These are phyloP conservation scores for Panicum virgatum DNA, from an alignment of 202 grass and related monocot species.

Conservation along the genomic window DNA sequence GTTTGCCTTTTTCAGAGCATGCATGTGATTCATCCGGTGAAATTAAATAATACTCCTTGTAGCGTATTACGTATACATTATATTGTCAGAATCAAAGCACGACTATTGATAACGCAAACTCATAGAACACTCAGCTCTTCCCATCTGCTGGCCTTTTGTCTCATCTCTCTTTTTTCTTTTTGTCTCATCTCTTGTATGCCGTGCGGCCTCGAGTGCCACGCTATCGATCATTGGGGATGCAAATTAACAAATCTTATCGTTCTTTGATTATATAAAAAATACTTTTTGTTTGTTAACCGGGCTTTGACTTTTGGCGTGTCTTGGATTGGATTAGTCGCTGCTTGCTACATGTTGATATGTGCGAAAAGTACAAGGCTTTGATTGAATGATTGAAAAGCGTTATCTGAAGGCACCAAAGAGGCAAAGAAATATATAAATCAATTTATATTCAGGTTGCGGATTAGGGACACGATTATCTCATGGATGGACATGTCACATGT, in stretches of 20 bases:
- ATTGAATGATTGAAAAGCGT: not conserved
- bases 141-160: no score
- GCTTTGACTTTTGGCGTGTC: not conserved
- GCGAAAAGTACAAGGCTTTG: slow-evolving; percentile 10
- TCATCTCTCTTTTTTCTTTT: no score
- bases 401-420: not conserved
- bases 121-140: not conserved
- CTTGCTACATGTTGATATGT: not conserved
- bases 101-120: not conserved
- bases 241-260: not conserved
- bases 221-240: not conserved
- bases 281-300: not conserved
- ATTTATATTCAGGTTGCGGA: not conserved
- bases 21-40: not conserved
- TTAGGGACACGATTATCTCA: not conserved
- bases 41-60: not conserved
- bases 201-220: not conserved
- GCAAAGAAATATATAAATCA: not conserved
- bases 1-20: not conserved
- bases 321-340: not conserved
- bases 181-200: slow-evolving; percentile 1
- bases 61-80: no score
- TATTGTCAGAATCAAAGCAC: not conserved
- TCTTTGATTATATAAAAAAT: not conserved
- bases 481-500: slow-evolving; percentile 1